Evolutionary conservation across 1,139 yeast genomes (phyloP).

Genomic region (Candida dubliniensis): DNA sequence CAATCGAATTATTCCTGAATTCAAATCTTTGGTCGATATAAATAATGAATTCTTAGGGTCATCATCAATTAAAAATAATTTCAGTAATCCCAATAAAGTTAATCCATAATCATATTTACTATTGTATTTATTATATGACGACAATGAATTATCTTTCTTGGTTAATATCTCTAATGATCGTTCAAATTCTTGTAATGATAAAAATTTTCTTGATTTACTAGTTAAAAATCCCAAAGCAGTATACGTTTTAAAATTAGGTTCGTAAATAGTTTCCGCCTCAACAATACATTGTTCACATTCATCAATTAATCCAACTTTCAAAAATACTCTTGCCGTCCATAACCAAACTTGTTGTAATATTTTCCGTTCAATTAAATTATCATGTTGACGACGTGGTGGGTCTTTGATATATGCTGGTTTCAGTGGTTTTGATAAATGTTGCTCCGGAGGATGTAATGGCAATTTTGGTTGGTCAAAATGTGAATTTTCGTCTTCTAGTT

Average conservation of each 20-base stretch:
- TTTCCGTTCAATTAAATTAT: constrained; percentile 24
- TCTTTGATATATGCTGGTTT: background rate
- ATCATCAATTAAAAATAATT: constrained; percentile 51
- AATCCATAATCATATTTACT: constrained; percentile 44
- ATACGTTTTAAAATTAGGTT: constrained; percentile 54
- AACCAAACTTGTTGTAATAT: constrained; percentile 71
- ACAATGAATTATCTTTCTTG: constrained; percentile 6
- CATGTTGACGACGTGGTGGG: constrained; percentile 2
- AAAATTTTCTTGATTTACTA: constrained; percentile 36
- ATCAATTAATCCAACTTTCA: constrained; percentile 50
- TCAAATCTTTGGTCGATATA: constrained; percentile 50
- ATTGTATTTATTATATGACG: constrained; percentile 17
- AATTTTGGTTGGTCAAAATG: background rate
- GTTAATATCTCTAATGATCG: constrained; percentile 53
- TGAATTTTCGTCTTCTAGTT: constrained; percentile 4
- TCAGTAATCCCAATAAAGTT: constrained; percentile 68
- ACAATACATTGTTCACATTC: constrained; percentile 74
- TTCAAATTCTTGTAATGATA: constrained; percentile 69
- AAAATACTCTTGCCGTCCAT: constrained; percentile 67
- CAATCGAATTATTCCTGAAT: constrained; percentile 66
- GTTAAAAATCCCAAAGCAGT: constrained; percentile 56
- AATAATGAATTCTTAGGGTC: constrained; percentile 34
- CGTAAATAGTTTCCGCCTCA: constrained; percentile 62
- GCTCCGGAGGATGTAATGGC: too few relatives aligned
- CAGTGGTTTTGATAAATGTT: background rate